Base-by-base conservation (phyloP, 2,329 filamentous ascomycete genomes). In the Salinomyces thailandicus region DNA sequence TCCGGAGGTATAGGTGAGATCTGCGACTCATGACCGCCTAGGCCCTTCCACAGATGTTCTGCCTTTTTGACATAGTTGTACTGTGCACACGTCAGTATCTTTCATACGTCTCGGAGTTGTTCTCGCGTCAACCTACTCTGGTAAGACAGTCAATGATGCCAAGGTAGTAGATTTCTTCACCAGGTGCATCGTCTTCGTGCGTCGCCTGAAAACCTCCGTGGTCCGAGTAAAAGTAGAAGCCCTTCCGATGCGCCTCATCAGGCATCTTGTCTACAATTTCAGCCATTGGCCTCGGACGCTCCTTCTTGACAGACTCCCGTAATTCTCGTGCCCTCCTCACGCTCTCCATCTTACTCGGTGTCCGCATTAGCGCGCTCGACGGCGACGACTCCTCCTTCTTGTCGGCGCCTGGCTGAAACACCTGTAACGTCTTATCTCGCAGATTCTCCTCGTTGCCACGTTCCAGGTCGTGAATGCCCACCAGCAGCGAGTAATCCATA, bases 81-180 rank as follows among this genome's bases (percentile, higher is more conserved):
- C 85, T 93, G 51, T 17, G 27, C 24, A 13, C 16, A 33, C 4
- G 14, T 18, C 17, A 14, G 20, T 5, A 36, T 13, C 36, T 26
- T 26, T 8, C n/a, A n/a, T 26, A 8, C 22, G 9, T 9, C 9
- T 8, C n/a, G 22, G n/a, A n/a, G 22, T 26, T 8, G 9, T 9
- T n/a, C 9, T 9, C 14, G 11, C 27, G 27, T 15, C 11, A 11
- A 75, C 84, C 76, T 72, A 93, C 86, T 60, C 95, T 85, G 51
- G 91, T 98, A 52, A 98, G 69, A 61, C 91, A 98, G 62, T 98
- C 91, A 60, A 98, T 98, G 51, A 98, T 93, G 22, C 91, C 93
- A 5, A 98, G 75, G 58, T 98, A 98, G 62, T 98, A 98, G 28
- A 98, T 86, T 62, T 94, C 85, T 37, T 95, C 85, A 2, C 81